Evolutionary conservation across 805 yeast species (phyloP).

Genomic region (Candida bentonensis): DNA sequence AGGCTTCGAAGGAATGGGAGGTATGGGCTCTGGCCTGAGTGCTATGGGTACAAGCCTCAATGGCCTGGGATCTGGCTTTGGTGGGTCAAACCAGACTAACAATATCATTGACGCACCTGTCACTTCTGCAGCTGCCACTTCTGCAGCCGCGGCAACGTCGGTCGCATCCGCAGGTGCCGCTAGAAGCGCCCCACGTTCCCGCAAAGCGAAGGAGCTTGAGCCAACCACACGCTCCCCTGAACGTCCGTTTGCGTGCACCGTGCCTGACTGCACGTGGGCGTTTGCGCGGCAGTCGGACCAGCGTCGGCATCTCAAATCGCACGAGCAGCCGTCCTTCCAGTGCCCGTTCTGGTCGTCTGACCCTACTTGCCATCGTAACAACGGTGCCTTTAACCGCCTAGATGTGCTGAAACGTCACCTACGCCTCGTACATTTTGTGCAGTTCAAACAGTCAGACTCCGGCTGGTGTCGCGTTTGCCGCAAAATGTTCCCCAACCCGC

Average conservation of each 20-base stretch:
- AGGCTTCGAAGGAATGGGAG: too few relatives aligned
- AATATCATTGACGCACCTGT: too few relatives aligned
- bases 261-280: slow-evolving; percentile 47
- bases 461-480: slow-evolving; percentile 62
- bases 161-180: too few relatives aligned
- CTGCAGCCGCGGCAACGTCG: too few relatives aligned
- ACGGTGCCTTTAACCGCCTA: slow-evolving; percentile 59
- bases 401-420: slow-evolving; percentile 67
- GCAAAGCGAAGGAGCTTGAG: slow-evolving; percentile 1
- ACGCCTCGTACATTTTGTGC: slow-evolving; percentile 52
- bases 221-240: slow-evolving; percentile 8
- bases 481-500: slow-evolving; percentile 37
- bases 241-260: slow-evolving; percentile 24
- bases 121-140: too few relatives aligned
- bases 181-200: too few relatives aligned
- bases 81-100: too few relatives aligned
- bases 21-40: too few relatives aligned
- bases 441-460: slow-evolving; percentile 32
- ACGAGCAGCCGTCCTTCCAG: slow-evolving; percentile 48
- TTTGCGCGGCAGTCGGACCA: slow-evolving; percentile 58
- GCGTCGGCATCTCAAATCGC: slow-evolving; percentile 54
- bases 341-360: slow-evolving; percentile 64
- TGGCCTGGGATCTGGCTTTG: too few relatives aligned
- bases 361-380: slow-evolving; percentile 61
- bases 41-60: too few relatives aligned